Evolutionary conservation across 306 rosid genomes (phyloP), one percentile per base, ranked within the genome.

Genomic region (Glycine tomentella): DNA sequence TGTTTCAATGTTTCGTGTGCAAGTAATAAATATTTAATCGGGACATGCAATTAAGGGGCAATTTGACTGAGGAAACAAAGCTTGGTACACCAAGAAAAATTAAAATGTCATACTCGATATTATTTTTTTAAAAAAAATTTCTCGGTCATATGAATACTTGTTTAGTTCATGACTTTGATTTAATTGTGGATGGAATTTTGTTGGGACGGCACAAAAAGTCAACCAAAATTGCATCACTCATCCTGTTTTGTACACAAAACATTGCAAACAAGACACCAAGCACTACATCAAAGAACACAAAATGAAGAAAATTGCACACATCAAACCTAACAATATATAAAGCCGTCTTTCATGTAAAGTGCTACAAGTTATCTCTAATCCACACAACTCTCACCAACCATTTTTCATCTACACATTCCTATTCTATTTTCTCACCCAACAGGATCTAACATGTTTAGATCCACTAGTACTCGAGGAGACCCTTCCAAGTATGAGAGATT

Each of bases 391-490:
- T 50, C 84, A 55, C 77, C 85, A 25, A 84, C 62, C 77, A 72
- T 76, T 25, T 25, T 25, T 25, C 31, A 25, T 25, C 31, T 25
- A 2, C 31, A 25, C 31, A 25, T 25, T 25, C 31, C 31, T 25
- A 25, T 25, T 25, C 31, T 25, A 25, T 25, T 25, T 20, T 25
- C 1, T 25, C 31, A 25, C 31, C 2, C 31, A 25, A 25, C 31
- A 25, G 31, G 31, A 25, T 25, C 31, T 25, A 25, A 25, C 72
- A 91, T 91, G 91, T 85, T 88, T 76, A 89, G 82, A 77, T 89
- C 95, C 58, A 17, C 49, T 1, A 89, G 87, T 61, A 69, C 87
- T 25, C 56, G 88, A 50, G 76, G 81, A 83, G 31, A 2, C 2
- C 61, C 72, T 69, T 25, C 80, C 40, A 25, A 25, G 31, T 89